Percentiles rank a stretch among this genome's conserved stretches.
Evolutionary conservation across 768 basidiomycete genomes (phyloP).

Genomic region (Leccinellum luteum): DNA sequence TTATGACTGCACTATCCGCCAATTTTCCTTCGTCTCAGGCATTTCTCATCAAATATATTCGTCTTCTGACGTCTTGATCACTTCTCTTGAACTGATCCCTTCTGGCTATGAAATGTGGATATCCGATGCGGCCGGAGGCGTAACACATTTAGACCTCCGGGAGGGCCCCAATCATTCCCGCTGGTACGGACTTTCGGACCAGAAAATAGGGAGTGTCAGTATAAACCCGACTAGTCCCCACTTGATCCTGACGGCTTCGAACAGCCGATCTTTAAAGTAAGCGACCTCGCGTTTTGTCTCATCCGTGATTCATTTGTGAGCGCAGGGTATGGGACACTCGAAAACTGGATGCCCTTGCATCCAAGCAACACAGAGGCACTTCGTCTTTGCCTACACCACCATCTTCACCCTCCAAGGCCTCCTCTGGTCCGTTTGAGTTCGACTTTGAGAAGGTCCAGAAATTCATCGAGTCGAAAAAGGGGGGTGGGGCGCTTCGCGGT

Average conservation of each 20-base stretch:
- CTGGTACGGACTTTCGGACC: slow-evolving; percentile 63
- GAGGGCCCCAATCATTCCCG: slow-evolving; percentile 52
- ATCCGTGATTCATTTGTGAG: not conserved
- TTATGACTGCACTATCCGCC: slow-evolving; percentile 78
- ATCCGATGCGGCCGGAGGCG: slow-evolving; percentile 68
- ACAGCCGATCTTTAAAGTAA: slow-evolving; percentile 69
- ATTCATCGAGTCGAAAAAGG: slow-evolving; percentile 50
- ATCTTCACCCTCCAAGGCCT: slow-evolving; percentile 14
- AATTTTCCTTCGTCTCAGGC: slow-evolving; percentile 68
- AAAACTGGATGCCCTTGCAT: slow-evolving; percentile 50
- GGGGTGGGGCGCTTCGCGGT: slow-evolving; percentile 55
- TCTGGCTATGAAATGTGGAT: slow-evolving; percentile 82
- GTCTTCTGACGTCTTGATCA: slow-evolving; percentile 55
- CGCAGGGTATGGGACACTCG: slow-evolving; percentile 78
- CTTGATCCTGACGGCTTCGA: slow-evolving; percentile 73
- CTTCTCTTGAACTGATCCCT: slow-evolving; percentile 67
- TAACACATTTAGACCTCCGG: slow-evolving; percentile 75
- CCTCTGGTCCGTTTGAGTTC: slow-evolving; percentile 27
- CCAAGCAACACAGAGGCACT: slow-evolving; percentile 12
- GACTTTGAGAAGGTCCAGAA: slow-evolving; percentile 45
- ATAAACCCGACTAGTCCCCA: slow-evolving; percentile 69
- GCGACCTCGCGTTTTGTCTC: slow-evolving; percentile 10
- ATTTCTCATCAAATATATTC: slow-evolving; percentile 68
- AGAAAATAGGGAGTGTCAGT: slow-evolving; percentile 79
- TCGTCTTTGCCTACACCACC: slow-evolving; percentile 29